Evolutionary conservation across 352 stramenopile genomes (phyloP).

Genomic region (Pythium chondricola): DNA sequence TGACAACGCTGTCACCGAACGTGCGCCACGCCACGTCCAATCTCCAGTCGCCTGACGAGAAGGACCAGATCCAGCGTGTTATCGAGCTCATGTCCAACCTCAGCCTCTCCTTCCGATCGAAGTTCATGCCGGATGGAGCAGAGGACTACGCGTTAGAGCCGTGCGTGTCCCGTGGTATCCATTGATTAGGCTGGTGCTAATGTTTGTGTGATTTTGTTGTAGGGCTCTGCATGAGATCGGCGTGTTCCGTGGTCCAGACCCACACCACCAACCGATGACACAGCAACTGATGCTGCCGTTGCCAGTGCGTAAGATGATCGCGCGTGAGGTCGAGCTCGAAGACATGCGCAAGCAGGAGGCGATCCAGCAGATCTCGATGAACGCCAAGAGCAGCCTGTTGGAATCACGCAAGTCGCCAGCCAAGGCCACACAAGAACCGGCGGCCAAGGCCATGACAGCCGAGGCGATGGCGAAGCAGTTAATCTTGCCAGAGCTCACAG

Average conservation of each 20-base stretch:
- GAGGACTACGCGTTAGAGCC: constrained; percentile 74
- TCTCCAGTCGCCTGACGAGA: constrained; percentile 61
- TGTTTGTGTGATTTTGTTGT: not conserved
- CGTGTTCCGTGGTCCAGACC: constrained; percentile 39
- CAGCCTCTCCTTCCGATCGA: constrained; percentile 66
- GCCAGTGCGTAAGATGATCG: constrained; percentile 67
- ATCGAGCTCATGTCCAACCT: constrained; percentile 78
- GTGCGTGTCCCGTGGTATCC: constrained; percentile 28
- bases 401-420: constrained; percentile 1
- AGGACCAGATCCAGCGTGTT: constrained; percentile 52
- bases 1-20: constrained; percentile 53
- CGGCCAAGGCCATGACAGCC: constrained; percentile 11
- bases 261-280: constrained; percentile 7
- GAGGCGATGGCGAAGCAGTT: constrained; percentile 28
- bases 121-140: constrained; percentile 55
- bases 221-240: constrained; percentile 71
- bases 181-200: not conserved
- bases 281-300: constrained; percentile 45
- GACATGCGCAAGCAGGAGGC: constrained; percentile 65
- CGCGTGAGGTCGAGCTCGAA: constrained; percentile 74
- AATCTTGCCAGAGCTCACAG: constrained; percentile 44
- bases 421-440: constrained; percentile 2
- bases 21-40: constrained; percentile 54
- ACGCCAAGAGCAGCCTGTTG: constrained; percentile 2
- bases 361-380: constrained; percentile 11